phyloP scores from a whole-genome alignment of 2,329 filamentous ascomycete genomes.

The Fusarium veterinarium region DNA sequence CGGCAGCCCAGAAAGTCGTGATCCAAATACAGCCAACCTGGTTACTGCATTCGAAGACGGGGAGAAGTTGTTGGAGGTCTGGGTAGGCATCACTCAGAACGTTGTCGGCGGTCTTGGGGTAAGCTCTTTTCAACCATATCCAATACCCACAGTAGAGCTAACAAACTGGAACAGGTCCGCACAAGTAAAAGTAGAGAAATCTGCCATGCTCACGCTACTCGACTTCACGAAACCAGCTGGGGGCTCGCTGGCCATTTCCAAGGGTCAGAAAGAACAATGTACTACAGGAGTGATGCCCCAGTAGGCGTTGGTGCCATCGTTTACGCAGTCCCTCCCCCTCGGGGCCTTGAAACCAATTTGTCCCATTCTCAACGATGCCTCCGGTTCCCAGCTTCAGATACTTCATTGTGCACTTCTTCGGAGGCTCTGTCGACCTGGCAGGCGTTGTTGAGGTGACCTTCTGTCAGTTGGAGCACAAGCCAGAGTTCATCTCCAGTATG shows the following conservation, averaged over 20 bases:
- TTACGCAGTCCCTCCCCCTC: not conserved
- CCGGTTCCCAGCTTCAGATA: not conserved
- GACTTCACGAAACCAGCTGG: not conserved
- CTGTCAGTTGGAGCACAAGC: not conserved
- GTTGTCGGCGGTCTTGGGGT: not conserved
- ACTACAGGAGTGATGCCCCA: not conserved
- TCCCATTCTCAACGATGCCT: too few relatives aligned
- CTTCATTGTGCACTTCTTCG: not conserved
- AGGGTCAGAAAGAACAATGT: not conserved
- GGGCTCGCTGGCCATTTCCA: not conserved
- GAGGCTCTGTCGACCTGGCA: not conserved
- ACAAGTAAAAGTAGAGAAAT: not conserved
- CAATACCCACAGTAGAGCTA: not conserved
- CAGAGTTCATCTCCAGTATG: not conserved
- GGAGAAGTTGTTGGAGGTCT: not conserved
- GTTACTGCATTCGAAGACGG: not conserved
- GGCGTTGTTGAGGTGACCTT: not conserved
- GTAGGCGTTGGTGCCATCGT: not conserved
- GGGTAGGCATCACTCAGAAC: not conserved
- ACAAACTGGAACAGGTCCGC: not conserved
- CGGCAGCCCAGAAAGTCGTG: too few relatives aligned
- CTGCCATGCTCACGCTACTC: not conserved
- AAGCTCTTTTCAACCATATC: not conserved
- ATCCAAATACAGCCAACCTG: not conserved
- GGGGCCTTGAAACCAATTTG: not conserved